phyloP scores from a whole-genome alignment of 106 monocot genomes.

The Apostasia ramifera region DNA sequence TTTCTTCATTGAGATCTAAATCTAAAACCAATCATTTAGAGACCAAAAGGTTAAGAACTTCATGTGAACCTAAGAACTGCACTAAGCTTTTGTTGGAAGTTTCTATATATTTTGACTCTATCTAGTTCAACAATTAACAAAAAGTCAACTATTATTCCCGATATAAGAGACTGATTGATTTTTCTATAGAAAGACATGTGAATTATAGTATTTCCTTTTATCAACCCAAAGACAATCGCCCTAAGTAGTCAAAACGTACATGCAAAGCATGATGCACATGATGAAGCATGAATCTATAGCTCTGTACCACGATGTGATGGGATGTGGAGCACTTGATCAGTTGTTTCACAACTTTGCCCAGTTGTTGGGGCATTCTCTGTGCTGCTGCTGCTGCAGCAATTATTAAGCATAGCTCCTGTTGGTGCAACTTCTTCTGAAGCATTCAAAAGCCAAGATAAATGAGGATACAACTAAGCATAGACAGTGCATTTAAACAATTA shows the following conservation, averaged over 20 bases:
- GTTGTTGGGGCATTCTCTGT: slow-evolving; percentile 40
- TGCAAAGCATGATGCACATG: neutral
- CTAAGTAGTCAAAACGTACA: neutral
- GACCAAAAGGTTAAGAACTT: too few relatives aligned
- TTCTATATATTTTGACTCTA: too few relatives aligned
- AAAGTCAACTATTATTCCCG: too few relatives aligned
- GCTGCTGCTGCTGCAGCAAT: slow-evolving; percentile 69
- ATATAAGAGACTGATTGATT: too few relatives aligned
- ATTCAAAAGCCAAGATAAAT: neutral
- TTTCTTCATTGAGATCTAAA: too few relatives aligned
- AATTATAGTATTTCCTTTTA: neutral
- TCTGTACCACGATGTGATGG: slow-evolving; percentile 58
- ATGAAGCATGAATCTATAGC: neutral
- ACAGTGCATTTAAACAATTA: neutral
- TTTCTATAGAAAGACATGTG: neutral
- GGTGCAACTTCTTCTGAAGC: slow-evolving; percentile 47
- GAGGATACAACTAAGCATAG: neutral
- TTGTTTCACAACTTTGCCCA: slow-evolving; percentile 40
- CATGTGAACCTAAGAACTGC: too few relatives aligned
- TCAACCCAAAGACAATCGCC: too few relatives aligned
- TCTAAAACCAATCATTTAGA: too few relatives aligned
- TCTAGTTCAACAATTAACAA: too few relatives aligned
- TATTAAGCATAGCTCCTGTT: slow-evolving; percentile 33
- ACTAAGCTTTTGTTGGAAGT: too few relatives aligned
- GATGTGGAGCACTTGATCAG: slow-evolving; percentile 58